Conservation (phyloP, 2,329 filamentous ascomycete species). For the Cercospora zeae-maydis region DNA sequence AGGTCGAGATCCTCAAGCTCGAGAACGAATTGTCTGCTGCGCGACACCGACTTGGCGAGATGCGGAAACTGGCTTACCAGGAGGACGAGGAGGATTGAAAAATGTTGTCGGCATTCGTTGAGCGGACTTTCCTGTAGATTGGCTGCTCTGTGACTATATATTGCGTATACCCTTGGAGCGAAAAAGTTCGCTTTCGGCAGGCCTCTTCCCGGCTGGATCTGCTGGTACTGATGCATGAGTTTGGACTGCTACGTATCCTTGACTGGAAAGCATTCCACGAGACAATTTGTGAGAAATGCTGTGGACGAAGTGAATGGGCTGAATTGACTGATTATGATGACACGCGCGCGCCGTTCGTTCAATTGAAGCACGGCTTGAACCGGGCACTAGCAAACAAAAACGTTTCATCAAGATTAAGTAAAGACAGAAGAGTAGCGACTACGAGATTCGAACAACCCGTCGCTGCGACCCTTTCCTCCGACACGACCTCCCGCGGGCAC, state of each 20-base stretch:
- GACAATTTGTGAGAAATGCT: neutral
- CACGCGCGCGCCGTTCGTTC: too few relatives aligned
- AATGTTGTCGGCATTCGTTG: neutral
- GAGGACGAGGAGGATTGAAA: conserved; percentile 53
- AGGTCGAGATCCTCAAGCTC: conserved; percentile 96
- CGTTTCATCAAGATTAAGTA: too few relatives aligned
- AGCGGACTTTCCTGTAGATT: neutral
- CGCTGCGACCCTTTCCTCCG: too few relatives aligned
- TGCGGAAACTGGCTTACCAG: conserved; percentile 95
- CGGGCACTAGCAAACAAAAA: too few relatives aligned
- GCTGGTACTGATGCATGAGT: neutral
- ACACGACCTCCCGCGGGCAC: too few relatives aligned
- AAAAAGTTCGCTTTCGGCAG: neutral
- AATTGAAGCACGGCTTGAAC: too few relatives aligned
- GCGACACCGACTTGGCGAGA: conserved; percentile 82
- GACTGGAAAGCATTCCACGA: neutral
- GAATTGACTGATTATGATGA: too few relatives aligned
- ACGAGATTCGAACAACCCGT: too few relatives aligned
- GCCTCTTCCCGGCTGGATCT: neutral
- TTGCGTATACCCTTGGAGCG: conserved; percentile 1
- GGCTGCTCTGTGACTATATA: neutral
- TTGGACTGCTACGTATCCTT: neutral
- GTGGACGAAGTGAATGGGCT: neutral
- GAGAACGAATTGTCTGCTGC: conserved; percentile 81
- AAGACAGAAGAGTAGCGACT: too few relatives aligned